These are phyloP conservation scores for Pseudocercospora vitis DNA, from an alignment of 2,329 filamentous ascomycete species.

Conservation along the genomic window DNA sequence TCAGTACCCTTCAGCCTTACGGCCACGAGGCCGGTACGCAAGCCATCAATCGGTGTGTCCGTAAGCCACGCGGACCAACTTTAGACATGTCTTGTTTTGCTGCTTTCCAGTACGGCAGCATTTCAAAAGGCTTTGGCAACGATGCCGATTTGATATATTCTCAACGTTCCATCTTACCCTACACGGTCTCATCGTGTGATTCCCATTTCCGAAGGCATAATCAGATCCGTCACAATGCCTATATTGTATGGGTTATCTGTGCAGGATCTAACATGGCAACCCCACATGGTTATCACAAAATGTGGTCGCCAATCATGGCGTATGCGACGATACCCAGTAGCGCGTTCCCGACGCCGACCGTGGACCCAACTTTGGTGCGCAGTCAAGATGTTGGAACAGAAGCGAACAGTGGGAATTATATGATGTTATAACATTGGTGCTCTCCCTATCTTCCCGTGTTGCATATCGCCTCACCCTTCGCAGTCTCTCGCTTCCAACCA, in stretches of 20 bases:
- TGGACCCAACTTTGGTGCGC: too few relatives aligned
- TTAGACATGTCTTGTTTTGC: background rate
- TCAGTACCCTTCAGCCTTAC: background rate
- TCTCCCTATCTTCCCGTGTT: background rate
- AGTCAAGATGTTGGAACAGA: background rate
- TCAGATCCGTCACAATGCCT: background rate
- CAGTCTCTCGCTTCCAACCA: background rate
- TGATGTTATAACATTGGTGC: too few relatives aligned
- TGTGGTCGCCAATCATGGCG: background rate
- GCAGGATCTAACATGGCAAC: background rate
- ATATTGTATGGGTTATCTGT: background rate
- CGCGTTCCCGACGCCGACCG: background rate
- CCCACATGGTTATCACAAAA: background rate
- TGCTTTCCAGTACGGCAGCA: background rate
- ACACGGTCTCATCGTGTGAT: background rate
- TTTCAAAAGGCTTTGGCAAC: background rate
- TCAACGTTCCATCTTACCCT: background rate
- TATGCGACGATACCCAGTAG: background rate
- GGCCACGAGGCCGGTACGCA: background rate
- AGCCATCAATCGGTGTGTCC: background rate
- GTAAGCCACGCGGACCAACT: background rate
- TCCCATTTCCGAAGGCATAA: background rate
- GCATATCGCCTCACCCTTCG: background rate
- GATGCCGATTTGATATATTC: background rate
- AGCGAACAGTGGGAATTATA: background rate